These are phyloP conservation scores for Pseudophaeomoniella oleicola DNA, from an alignment of 2,329 filamentous ascomycete genomes.

Conservation along the genomic window DNA sequence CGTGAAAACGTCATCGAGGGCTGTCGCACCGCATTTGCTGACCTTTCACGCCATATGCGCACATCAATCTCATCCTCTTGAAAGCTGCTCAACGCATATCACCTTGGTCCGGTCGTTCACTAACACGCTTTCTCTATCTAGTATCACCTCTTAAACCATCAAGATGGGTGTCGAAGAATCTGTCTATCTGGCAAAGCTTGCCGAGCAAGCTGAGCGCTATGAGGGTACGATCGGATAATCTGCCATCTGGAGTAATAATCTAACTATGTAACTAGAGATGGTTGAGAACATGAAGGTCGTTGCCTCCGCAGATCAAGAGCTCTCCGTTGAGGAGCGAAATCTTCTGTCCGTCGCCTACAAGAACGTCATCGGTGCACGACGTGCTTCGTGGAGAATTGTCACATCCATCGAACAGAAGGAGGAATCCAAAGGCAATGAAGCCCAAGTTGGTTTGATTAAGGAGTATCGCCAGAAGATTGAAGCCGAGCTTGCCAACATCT, in stretches of 20 bases:
- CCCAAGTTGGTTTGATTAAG: constrained; percentile 83
- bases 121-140: no score
- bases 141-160: constrained; percentile 25
- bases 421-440: constrained; percentile 94
- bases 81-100: no score
- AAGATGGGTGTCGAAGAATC: constrained; percentile 99
- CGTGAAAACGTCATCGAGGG: no score
- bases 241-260: constrained; percentile 2
- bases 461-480: constrained; percentile 99
- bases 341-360: constrained; percentile 97
- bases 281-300: constrained; percentile 99
- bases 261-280: constrained; percentile 59
- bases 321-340: constrained; percentile 91
- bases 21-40: no score
- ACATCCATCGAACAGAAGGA: constrained; percentile 99
- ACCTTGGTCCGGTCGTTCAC: no score
- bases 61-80: no score
- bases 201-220: constrained; percentile 99
- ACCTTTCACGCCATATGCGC: no score
- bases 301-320: constrained; percentile 69
- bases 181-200: constrained; percentile 99
- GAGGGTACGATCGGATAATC: constrained; percentile 57
- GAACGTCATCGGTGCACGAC: constrained; percentile 93
- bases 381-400: constrained; percentile 96
- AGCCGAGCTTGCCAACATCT: constrained; percentile 91